Evolutionary conservation across 257 asterid species (phyloP).

Genomic region (Ballota nigra): DNA sequence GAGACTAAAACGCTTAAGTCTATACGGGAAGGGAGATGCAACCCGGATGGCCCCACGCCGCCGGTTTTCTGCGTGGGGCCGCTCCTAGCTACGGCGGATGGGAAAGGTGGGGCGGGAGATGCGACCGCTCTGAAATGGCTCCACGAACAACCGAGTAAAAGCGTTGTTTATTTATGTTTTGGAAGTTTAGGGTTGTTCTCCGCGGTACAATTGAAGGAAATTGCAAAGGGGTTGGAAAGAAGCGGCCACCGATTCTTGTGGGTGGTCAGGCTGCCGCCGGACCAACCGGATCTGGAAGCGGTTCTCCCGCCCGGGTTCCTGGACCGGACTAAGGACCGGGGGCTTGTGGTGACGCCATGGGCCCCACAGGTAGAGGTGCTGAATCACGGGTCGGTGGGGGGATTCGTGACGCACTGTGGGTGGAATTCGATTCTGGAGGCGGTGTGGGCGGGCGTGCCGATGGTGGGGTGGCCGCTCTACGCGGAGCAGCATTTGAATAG

Average conservation of each 20-base stretch:
- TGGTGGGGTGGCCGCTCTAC: slow-evolving; percentile 71
- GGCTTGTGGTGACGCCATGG: slow-evolving; percentile 52
- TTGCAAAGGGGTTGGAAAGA: slow-evolving; percentile 49
- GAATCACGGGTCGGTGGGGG: slow-evolving; percentile 50
- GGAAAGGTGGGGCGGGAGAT: neutral
- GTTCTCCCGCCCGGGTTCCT: slow-evolving; percentile 51
- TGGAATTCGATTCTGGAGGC: slow-evolving; percentile 71
- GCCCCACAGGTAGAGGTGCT: slow-evolving; percentile 62
- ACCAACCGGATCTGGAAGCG: slow-evolving; percentile 14
- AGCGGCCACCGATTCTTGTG: slow-evolving; percentile 49
- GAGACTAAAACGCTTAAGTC: slow-evolving; percentile 36
- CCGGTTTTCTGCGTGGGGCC: slow-evolving; percentile 66
- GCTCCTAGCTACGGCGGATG: slow-evolving; percentile 23
- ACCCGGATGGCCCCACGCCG: slow-evolving; percentile 43
- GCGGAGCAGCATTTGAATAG: slow-evolving; percentile 60
- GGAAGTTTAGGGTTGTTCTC: slow-evolving; percentile 54
- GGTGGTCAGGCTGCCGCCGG: slow-evolving; percentile 47
- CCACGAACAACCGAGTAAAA: slow-evolving; percentile 45
- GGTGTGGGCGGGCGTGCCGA: slow-evolving; percentile 44
- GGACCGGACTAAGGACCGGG: slow-evolving; percentile 44
- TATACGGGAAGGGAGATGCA: slow-evolving; percentile 37
- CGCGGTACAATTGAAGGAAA: slow-evolving; percentile 39
- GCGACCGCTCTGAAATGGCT: slow-evolving; percentile 32
- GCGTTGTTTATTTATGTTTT: slow-evolving; percentile 58
- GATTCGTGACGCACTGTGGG: slow-evolving; percentile 66